Evolutionary conservation across 257 asterid species (phyloP).

Genomic region (Agastache rugosa): DNA sequence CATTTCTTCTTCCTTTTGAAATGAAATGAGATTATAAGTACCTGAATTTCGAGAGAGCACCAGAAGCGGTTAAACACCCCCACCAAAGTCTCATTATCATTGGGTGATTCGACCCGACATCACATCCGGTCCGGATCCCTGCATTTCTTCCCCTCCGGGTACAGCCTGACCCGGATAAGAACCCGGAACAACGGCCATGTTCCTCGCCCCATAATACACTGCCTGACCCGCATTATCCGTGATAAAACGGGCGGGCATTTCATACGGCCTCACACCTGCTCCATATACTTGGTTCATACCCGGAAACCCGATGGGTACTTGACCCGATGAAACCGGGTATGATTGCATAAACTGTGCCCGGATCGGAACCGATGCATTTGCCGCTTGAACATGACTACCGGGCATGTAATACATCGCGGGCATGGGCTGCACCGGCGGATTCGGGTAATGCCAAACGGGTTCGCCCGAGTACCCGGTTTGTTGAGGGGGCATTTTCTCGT

Average conservation of each 20-base stretch:
- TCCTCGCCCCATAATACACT: slow-evolving; percentile 63
- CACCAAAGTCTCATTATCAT: slow-evolving; percentile 26
- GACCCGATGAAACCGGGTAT: slow-evolving; percentile 53
- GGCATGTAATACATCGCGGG: slow-evolving; percentile 70
- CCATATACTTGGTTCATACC: slow-evolving; percentile 60
- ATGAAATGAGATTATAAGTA: not conserved
- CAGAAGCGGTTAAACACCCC: not conserved
- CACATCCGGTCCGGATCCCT: slow-evolving; percentile 53
- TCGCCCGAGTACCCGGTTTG: slow-evolving; percentile 58
- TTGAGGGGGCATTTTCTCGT: slow-evolving; percentile 46
- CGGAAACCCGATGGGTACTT: slow-evolving; percentile 68
- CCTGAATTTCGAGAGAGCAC: slow-evolving; percentile 17
- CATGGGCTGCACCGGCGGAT: slow-evolving; percentile 60
- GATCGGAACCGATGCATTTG: slow-evolving; percentile 50
- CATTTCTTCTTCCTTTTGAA: not conserved
- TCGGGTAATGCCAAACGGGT: slow-evolving; percentile 73
- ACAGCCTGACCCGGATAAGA: slow-evolving; percentile 62
- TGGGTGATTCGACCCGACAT: slow-evolving; percentile 64
- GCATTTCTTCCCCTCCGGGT: slow-evolving; percentile 67
- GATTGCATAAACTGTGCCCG: slow-evolving; percentile 58
- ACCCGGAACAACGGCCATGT: slow-evolving; percentile 56
- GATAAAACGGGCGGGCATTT: slow-evolving; percentile 50
- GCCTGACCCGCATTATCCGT: slow-evolving; percentile 54
- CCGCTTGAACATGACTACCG: slow-evolving; percentile 52
- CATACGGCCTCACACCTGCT: slow-evolving; percentile 62